Evolutionary conservation across 2,329 filamentous ascomycete species (phyloP).

Genomic region (Venturia aucupariae): DNA sequence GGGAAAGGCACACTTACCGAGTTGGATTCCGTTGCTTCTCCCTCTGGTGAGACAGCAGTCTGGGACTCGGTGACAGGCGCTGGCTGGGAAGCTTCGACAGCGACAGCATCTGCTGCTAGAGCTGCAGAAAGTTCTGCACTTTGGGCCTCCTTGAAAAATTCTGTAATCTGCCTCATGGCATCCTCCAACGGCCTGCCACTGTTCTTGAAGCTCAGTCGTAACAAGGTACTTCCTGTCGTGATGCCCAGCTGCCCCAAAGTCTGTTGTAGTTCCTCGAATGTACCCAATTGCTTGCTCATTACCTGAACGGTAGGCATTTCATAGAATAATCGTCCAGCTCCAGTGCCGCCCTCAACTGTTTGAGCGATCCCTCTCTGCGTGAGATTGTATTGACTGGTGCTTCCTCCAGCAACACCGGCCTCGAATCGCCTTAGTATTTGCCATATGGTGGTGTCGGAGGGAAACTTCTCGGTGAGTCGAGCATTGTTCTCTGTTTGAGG

Average conservation of each 20-base stretch:
- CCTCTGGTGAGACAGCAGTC: not conserved
- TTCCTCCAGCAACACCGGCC: conserved; percentile 55
- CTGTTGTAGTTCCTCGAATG: conserved; percentile 78
- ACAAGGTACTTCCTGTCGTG: conserved; percentile 70
- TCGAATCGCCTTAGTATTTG: conserved; percentile 85
- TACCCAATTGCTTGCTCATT: conserved; percentile 68
- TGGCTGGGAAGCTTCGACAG: not conserved
- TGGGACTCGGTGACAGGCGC: conserved; percentile 8
- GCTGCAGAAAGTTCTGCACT: conserved; percentile 17
- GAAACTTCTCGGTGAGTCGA: conserved; percentile 73
- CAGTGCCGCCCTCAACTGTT: conserved; percentile 42
- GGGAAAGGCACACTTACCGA: not conserved
- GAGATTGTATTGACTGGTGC: conserved; percentile 54
- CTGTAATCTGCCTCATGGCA: conserved; percentile 71
- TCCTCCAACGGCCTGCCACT: conserved; percentile 74
- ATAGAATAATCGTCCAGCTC: conserved; percentile 70
- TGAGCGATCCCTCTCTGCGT: conserved; percentile 72
- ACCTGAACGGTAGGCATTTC: conserved; percentile 79
- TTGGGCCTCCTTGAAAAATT: conserved; percentile 54
- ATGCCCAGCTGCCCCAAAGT: conserved; percentile 79
- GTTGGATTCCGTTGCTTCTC: conserved; percentile 4
- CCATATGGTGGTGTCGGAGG: conserved; percentile 84
- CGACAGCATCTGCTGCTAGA: conserved; percentile 11
- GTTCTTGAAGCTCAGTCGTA: conserved; percentile 66
- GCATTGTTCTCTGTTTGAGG: conserved; percentile 63